Evolutionary conservation across 2,329 filamentous ascomycete species (phyloP).

Genomic region (Thielaviopsis musarum): DNA sequence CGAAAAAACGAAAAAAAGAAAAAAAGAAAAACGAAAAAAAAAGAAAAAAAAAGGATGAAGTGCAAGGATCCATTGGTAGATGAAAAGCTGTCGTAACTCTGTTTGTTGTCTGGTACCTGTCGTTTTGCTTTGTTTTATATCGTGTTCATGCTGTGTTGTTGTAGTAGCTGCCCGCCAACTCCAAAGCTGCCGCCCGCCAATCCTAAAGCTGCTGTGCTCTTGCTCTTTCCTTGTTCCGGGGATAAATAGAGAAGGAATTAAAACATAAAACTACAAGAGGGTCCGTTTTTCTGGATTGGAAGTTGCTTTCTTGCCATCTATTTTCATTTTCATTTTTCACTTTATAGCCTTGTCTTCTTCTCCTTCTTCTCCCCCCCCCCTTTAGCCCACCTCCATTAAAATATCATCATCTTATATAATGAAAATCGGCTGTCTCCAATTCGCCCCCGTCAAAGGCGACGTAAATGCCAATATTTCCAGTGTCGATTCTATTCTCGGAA

Average conservation of each 20-base stretch:
- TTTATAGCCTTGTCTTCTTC: background rate
- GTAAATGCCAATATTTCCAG: slow-evolving; percentile 51
- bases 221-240: background rate
- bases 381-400: background rate
- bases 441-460: slow-evolving; percentile 52
- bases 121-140: background rate
- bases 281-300: too few species aligned
- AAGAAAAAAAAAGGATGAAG: too few species aligned
- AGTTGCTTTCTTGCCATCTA: too few species aligned
- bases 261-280: too few species aligned
- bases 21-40: too few species aligned
- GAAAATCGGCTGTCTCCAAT: slow-evolving; percentile 55
- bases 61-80: background rate
- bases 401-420: slow-evolving; percentile 21
- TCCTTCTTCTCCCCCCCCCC: background rate
- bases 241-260: background rate
- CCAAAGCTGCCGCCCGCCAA: too few species aligned
- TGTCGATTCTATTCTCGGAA: slow-evolving; percentile 44
- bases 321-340: too few species aligned
- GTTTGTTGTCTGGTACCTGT: background rate
- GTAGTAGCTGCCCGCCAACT: background rate
- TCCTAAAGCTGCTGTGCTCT: background rate
- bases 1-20: too few species aligned
- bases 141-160: background rate
- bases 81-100: background rate